Evolutionary conservation across 2,329 filamentous ascomycete genomes (phyloP), one percentile per base, ranked within the genome.

Genomic region (Penicillium sp.): DNA sequence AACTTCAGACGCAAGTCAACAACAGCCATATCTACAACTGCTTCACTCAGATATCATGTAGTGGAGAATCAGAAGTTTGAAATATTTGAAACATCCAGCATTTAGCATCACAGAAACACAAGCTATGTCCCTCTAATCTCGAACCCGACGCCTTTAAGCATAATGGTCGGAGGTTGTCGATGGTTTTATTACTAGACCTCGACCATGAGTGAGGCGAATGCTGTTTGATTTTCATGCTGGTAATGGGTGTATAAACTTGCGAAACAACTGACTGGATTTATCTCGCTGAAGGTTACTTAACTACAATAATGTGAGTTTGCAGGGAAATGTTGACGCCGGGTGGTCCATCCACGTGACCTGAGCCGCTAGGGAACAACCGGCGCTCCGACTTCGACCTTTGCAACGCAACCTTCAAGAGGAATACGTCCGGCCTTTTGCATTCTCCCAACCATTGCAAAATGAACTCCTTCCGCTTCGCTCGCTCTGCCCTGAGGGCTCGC

Each of bases 401-500:
- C 72, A 74, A 63, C 69, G 71, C 68, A 71, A 73, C 68, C 60
- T 70, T 71, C 71, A 70, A 71, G 71, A 74, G 70, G 72, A 69
- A 73, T 71, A 69, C 64, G 62, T 67, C 66, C 64, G 71, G 67
- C 67, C 69, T 68, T 69, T 69, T 68, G 67, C 63, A 67, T 63
- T 61, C 51, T 3, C 67, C 69, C 67, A 63, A 57, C 70, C 69
- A 71, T 74, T 75, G 70, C 74, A 76, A 69, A 67, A 98, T 98
- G 94, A 96, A 92, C 88, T 90, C 92, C 80, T 83, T 97, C 82
- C 92, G 93, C 82, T 85, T 96, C 81, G 91, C 92, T 84, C 90
- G 94, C 81, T 87, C 88, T 81, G 94, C 92, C 83, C 85, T 96
- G 79, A 86, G 92, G 82, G 91, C 87, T 76, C 90, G 89, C 75